Evolutionary conservation across 139 green algal species (phyloP).

Genomic region (Chlamydomonas sp.): DNA sequence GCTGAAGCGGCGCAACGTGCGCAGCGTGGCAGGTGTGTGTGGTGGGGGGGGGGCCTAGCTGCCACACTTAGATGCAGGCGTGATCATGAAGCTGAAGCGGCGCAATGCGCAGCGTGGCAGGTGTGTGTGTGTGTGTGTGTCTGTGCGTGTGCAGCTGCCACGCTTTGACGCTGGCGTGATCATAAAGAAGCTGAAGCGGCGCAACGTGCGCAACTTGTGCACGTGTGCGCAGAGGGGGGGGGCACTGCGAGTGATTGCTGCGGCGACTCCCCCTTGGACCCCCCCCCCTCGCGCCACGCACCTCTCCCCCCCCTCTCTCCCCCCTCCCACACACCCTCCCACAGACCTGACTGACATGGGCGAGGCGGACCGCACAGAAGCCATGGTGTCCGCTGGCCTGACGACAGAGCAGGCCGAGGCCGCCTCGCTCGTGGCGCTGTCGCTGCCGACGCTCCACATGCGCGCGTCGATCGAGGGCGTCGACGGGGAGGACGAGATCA

Average conservation of each 20-base stretch:
- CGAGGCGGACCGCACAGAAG: slow-evolving; percentile 22
- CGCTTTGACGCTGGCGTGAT: slow-evolving; percentile 55
- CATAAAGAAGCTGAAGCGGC: no score
- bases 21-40: slow-evolving; percentile 48
- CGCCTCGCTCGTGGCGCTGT: slow-evolving; percentile 46
- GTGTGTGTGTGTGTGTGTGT: slow-evolving; percentile 52
- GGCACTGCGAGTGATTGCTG: no score
- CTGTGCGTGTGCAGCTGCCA: no score
- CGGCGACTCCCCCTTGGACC: no score
- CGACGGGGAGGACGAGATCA: slow-evolving; percentile 63
- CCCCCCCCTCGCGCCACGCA: no score
- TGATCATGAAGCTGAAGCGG: slow-evolving; percentile 55
- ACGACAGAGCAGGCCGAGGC: slow-evolving; percentile 40
- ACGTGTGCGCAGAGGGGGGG: no score
- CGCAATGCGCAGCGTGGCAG: slow-evolving; percentile 46
- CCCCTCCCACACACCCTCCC: background rate
- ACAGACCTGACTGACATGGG: slow-evolving; percentile 54
- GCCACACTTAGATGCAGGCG: slow-evolving; percentile 58
- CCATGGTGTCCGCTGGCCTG: slow-evolving; percentile 39
- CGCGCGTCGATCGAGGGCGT: slow-evolving; percentile 32
- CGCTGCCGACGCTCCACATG: slow-evolving; percentile 38
- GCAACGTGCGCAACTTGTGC: no score
- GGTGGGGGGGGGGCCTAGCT: no score
- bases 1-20: slow-evolving; percentile 52
- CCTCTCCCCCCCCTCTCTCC: background rate